Evolutionary conservation across 2,329 filamentous ascomycete genomes (phyloP), one percentile per base, ranked within the genome.

Genomic region (Teratosphaeria zuluensis): DNA sequence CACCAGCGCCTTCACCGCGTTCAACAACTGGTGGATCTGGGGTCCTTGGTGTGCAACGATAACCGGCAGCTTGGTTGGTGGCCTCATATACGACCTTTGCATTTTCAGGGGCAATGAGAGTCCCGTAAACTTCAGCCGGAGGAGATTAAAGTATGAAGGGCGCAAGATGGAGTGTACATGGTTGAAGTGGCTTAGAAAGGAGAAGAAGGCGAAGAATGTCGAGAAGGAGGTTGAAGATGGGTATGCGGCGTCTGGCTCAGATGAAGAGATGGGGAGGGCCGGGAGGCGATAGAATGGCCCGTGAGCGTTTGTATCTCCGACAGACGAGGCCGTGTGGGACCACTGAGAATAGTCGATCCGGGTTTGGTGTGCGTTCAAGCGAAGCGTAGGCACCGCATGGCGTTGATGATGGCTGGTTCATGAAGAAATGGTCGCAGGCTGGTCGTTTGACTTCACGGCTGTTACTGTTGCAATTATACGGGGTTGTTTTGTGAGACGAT

Each of bases 91-190:
- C 64, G 78, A 80, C 66, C 70, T 73, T n/a, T 74, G 76, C 52
- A 77, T 81, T 55, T 81, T 81, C 65, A 77, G 77, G 6, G 68
- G 68, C 30, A 77, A 77, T 1, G 79, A 81, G 64, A 76, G 73
- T 56, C 79, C 78, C 0, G 73, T 81, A n/a, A 81, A 81, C 62
- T 81, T 35, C 33, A 38, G 42, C 19, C 42, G 4, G n/a, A 48
- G 42, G 42, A 7, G 42, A 8, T 7, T 35, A n/a, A 55, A 55
- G 24, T 35, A 32, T 12, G 53, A 32, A 11, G 30, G 31, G 24
- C 33, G 11, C 1, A 24, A 32, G 32, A 14, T 14, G n/a, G 35
- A 35, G 16, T 24, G 19, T 14, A 4, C 14, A 19, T 46, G 33
- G 32, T 19, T 30, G n/a, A 53, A 53, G 51, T 30, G 12, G 51